Conservation (phyloP, 1,284 basidiomycete species). For the Mycena sp. region DNA sequence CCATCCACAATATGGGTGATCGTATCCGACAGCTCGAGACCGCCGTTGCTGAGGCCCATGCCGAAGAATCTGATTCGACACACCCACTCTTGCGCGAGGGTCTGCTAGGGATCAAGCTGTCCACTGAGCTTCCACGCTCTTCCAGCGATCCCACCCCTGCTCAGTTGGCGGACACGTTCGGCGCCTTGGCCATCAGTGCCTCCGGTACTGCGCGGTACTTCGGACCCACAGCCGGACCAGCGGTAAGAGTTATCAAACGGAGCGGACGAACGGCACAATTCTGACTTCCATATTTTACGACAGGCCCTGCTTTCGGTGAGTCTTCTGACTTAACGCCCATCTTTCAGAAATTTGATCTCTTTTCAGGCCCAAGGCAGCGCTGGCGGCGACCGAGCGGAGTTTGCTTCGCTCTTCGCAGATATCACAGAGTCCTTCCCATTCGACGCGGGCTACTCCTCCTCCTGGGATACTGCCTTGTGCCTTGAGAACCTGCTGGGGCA, state of each 20-base stretch:
- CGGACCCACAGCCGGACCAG: constrained; percentile 19
- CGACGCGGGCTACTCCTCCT: background rate
- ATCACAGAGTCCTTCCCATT: constrained; percentile 2
- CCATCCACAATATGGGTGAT: constrained; percentile 13
- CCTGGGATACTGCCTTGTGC: constrained; percentile 2
- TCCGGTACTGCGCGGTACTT: constrained; percentile 8
- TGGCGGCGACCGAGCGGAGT: constrained; percentile 13
- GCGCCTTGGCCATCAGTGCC: background rate
- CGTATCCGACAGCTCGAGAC: constrained; percentile 17
- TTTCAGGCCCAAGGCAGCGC: constrained; percentile 13
- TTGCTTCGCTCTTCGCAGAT: constrained; percentile 3
- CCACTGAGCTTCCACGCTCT: background rate
- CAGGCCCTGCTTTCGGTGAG: background rate
- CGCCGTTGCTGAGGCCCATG: background rate
- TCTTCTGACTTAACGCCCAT: no score
- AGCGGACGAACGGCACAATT: background rate
- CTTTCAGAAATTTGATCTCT: no score
- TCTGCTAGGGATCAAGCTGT: background rate
- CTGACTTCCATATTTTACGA: background rate
- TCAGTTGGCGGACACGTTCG: background rate
- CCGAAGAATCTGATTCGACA: background rate
- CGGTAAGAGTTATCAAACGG: constrained; percentile 4
- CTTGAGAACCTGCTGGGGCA: background rate
- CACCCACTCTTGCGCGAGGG: constrained; percentile 9
- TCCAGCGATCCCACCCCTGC: background rate